Conservation (phyloP, 345 rosid genomes). For the Salix dunnii region DNA sequence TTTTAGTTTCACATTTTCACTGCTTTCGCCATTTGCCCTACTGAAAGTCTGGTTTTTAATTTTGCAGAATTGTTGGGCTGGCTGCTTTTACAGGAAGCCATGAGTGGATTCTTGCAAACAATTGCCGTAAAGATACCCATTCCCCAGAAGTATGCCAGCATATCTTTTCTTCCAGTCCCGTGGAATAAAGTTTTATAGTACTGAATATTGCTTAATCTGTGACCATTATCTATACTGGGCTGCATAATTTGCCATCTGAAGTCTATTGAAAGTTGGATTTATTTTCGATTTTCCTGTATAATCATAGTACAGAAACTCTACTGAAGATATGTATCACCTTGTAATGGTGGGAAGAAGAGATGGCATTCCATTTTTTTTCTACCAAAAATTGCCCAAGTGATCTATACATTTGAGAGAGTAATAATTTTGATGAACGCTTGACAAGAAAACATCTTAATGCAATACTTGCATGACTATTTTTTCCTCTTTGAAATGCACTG, state of each 20-base stretch:
- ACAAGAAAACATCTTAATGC: not conserved
- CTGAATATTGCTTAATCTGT: not conserved
- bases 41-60: conserved; percentile 10
- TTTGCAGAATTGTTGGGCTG: conserved; percentile 73
- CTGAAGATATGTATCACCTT: not conserved
- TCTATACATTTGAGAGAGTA: not conserved
- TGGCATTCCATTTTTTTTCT: not conserved
- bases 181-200: not conserved
- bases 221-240: not conserved
- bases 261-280: not conserved
- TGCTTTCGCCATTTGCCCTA: not conserved
- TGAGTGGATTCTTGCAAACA: conserved; percentile 74
- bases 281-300: not conserved
- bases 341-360: not conserved
- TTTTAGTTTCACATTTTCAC: conserved; percentile 1
- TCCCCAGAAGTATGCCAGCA: conserved; percentile 61
- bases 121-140: conserved; percentile 44
- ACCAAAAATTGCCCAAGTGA: not conserved
- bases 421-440: not conserved
- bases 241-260: not conserved
- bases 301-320: not conserved
- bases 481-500: not conserved
- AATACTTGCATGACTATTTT: not conserved
- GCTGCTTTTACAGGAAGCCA: conserved; percentile 87
- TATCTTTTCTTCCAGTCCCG: not conserved